Evolutionary conservation across 2,329 filamentous ascomycete genomes (phyloP), one percentile per base, ranked within the genome.

Genomic region (Fusarium haematococcum): DNA sequence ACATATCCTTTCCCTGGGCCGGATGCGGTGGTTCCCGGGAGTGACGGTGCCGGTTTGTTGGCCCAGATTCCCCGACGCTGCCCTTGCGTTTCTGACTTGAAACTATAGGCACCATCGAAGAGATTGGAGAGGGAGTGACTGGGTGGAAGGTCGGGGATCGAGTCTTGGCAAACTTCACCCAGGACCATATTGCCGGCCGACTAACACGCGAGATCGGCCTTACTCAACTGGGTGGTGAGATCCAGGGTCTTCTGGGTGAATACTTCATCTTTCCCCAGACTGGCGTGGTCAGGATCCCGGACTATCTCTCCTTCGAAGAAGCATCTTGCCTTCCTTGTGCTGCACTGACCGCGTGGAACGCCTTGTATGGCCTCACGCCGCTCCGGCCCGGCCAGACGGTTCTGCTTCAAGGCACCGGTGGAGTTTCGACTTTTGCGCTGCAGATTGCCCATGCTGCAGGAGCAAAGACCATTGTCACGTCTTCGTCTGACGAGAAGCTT

Each of bases 341-440:
- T 16, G 69, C 69, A 8, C 45, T 73, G 5, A 68, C 71, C 1
- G 74, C 74, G 18, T 75, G 74, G 74, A 73, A 68, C 45, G 67
- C 71, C 13, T 23, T 75, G 41, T 63, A 73, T 32, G 63, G 66
- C 4, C 37, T 63, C 3, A 37, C 39, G 6, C 69, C 68, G 6
- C 30, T 74, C 30, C 52, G 59, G 7, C 68, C 80, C 60, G 84
- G 83, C 2, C 82, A 86, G 69, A 80, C 80, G 1, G 83, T 88
- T 2, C 73, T 88, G 18, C 78, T 87, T 10, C 86, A 88, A n/a
- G 69, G 67, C 16, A 69, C 69, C 3, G 69, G 69, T 6, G 69
- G 69, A 1, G 69, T 71, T 39, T 69, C 66, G 3, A 65, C 60
- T 13, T 70, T 70, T 57, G 70, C 50, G 14, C 57, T 72, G 18